A percentile compares a stretch with the other conserved stretches of the same genome.
Conservation (phyloP, 1,284 basidiomycete species). For the Meira miltonrushii region DNA sequence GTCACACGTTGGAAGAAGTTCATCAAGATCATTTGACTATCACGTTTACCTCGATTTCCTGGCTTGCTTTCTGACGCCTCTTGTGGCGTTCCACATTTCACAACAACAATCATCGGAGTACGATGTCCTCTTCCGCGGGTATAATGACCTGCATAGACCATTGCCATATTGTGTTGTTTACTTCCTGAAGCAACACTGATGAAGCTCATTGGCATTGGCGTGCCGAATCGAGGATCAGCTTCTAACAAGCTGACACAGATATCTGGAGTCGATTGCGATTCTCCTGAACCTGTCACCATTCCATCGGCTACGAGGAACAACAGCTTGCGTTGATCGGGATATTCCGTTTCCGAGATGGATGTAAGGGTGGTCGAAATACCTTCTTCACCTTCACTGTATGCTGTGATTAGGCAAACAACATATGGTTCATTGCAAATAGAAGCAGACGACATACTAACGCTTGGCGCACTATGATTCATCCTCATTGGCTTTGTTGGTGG, state of each 20-base stretch:
- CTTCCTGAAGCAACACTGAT: constrained; percentile 79
- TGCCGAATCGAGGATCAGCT: constrained; percentile 89
- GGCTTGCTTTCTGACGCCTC: constrained; percentile 76
- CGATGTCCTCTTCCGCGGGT: constrained; percentile 66
- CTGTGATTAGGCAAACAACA: constrained; percentile 89
- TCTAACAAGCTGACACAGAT: constrained; percentile 88
- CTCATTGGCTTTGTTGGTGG: constrained; percentile 27
- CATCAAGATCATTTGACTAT: constrained; percentile 98
- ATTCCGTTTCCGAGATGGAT: constrained; percentile 81
- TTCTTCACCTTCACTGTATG: constrained; percentile 94
- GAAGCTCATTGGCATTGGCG: constrained; percentile 93
- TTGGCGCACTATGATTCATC: constrained; percentile 16
- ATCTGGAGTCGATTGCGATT: constrained; percentile 90
- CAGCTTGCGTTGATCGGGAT: constrained; percentile 85
- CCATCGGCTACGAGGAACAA: constrained; percentile 94
- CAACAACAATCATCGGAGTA: constrained; percentile 89
- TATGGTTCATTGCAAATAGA: constrained; percentile 66
- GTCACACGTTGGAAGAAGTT: constrained; percentile 98
- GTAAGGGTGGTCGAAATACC: constrained; percentile 86
- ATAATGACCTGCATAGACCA: constrained; percentile 99
- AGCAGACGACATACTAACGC: constrained; percentile 9
- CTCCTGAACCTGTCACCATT: constrained; percentile 96
- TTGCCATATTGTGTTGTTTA: constrained; percentile 87
- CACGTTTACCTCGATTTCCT: constrained; percentile 96
- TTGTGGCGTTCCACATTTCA: constrained; percentile 87